Base-by-base conservation (phyloP, 371 early-diverging fungal genomes). In the Mucor indicus region DNA sequence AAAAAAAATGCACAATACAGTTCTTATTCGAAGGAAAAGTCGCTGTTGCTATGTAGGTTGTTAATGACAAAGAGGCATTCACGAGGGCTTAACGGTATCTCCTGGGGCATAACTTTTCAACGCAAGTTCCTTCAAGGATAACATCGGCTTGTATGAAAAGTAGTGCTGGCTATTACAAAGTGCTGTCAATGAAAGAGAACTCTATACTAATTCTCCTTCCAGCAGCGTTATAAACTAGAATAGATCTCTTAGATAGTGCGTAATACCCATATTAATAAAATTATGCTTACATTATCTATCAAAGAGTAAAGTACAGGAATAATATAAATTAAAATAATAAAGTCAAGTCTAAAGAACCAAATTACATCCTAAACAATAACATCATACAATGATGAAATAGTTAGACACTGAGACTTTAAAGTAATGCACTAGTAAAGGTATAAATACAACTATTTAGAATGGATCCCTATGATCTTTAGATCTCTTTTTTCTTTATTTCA, bases 11-110 rank as follows among this genome's bases (percentile, higher is more conserved):
- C 24, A 39, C 24, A 39, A 23, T 23, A 39, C 21, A 23, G 21
- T 39, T 23, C 24, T 23, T 39, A 24, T 39, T 39, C 10, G 39
- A 21, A 39, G 39, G 24, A 23, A 39, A 39, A 23, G 21, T 39
- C 24, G 39, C 39, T 39, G 39, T 23, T 39, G 39, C 39, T 39
- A 39, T 39, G n/a, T 2, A 39, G 23, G 24, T 39, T 23, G 39
- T 39, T 39, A 39, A 39, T 39, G 39, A 13, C 39, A 39, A 39
- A 39, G 10, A 39, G 39, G 24, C 23, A 39, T 39, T 39, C 39
- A 39, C 39, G 39, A 23, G 23, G 39, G 8, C 39, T 39, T 23
- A 39, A n/a, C n/a, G n/a, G 39, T 39, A 39, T 23, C 3, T 22
- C 39, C 39, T 39, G 21, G 39, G 24, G n/a, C n/a, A n/a, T n/a